Base-by-base conservation (phyloP, 164 flowering plant genomes). In the Sextonia rubra region DNA sequence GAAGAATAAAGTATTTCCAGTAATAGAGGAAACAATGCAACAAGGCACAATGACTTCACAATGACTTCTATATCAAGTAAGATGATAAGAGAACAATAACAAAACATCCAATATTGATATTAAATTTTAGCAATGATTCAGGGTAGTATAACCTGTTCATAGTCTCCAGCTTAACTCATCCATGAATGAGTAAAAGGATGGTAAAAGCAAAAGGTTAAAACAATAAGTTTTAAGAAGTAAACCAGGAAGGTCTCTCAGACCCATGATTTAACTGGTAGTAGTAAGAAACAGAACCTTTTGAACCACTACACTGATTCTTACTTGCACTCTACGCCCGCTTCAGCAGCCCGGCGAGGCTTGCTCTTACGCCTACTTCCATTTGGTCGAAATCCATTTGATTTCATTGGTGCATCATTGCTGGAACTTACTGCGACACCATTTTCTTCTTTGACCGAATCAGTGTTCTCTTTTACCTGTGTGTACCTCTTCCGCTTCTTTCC, bases 261-360 rank as follows among this genome's bases (percentile, higher is more conserved):
- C n/a, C 58, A 20, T 18, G 58, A 52, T 15, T 52, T 52, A 52
- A 15, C 58, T 3, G 58, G 58, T 20, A 52, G 14, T 52, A 17
- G 58, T 17, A 52, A 52, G n/a, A 15, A 20, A 15, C 58, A 5
- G 58, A 52, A 20, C 17, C 58, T 20, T 15, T 20, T 5, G 5
- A 20, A 52, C 17, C 58, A 15, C n/a, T 52, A 20, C 14, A 18
- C 17, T 52, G 58, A 52, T 52, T 52, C 58, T 87, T 86, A 88
- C 75, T 82, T 86, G 88, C 93, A 89, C 71, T 88, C 87, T 56
- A 91, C 89, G 55, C 88, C 94, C 47, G 85, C 93, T 81, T 89
- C 94, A 66, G 96, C 91, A 69, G 98, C 98, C 27, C 95, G 82
- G 22, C 88, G 84, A 71, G 95, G 94, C 84, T 83, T 91, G 85